phyloP scores from a whole-genome alignment of 805 yeast species.

The Candida silvicultrix region DNA sequence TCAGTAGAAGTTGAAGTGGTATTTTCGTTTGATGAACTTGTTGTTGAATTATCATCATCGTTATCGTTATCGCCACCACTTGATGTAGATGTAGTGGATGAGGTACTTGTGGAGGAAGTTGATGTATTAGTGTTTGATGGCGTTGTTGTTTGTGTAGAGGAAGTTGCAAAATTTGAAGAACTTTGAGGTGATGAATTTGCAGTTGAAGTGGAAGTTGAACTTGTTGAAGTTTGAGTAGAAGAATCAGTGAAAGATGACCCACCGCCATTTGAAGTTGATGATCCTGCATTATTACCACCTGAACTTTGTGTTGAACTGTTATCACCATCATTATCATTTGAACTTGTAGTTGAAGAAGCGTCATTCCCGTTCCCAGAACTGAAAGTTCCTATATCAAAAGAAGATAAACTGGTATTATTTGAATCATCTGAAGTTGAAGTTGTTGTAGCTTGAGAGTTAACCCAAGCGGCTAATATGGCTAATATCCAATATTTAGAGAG shows the following conservation, averaged over 20 bases:
- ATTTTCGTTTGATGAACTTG: slow-evolving; percentile 5
- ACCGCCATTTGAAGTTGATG: background rate
- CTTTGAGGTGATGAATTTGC: slow-evolving; percentile 6
- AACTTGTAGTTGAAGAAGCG: background rate
- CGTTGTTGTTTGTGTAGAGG: slow-evolving; percentile 5
- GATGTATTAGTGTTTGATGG: no score
- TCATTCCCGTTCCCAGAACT: background rate
- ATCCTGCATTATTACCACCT: no score
- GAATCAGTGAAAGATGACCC: background rate
- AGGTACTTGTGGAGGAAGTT: slow-evolving; percentile 9
- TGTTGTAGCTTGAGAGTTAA: background rate
- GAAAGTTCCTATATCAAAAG: background rate
- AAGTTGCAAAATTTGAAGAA: background rate
- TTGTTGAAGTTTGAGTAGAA: background rate
- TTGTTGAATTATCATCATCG: background rate
- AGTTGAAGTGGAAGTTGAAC: slow-evolving; percentile 11
- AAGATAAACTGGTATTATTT: background rate
- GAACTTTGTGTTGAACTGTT: no score
- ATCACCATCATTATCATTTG: no score
- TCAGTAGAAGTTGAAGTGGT: slow-evolving; percentile 6
- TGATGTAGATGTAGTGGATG: slow-evolving; percentile 2
- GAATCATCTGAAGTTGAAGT: background rate
- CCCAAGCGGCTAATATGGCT: background rate
- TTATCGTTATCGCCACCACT: background rate
- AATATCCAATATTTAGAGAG: background rate